Evolutionary conservation across 495 filamentous ascomycete species (phyloP), one percentile per base, ranked within the genome.

Genomic region (Tuber umbilicatum): DNA sequence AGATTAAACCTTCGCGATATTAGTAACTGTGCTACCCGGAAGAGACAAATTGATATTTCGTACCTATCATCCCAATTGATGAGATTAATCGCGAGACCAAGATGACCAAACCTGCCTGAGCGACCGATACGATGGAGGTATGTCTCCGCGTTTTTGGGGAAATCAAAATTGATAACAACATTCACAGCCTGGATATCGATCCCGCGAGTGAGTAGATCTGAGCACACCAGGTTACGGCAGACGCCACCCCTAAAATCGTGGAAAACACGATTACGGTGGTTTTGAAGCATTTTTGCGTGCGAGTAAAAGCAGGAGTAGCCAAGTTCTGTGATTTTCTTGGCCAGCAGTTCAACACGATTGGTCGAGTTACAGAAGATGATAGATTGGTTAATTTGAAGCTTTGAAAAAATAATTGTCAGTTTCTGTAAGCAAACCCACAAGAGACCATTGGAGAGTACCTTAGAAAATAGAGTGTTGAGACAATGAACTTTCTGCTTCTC

Each of bases 311-410:
- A 99, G 17, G 96, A 98, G 85, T 98, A 99, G 60, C 95, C 95
- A 73, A 99, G 88, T 83, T 99, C 95, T 21, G 96, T 98, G 82
- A 99, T 99, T 84, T 98, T 99, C 86, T 99, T 99, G 45, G 95
- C 95, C 31, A 99, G 88, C 27, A 99, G 86, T 83, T 99, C 95
- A 27, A 99, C 95, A 68, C 95, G 93, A 82, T 97, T 97, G 60
- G 95, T 98, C 60, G 96, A 98, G 83, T 99, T 99, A 87, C 95
- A 99, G 86, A 99, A 99, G 81, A 99, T 99, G 85, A 99, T 99
- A 70, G 96, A 98, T 86, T 99, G 95, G 84, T 99, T 99, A 85
- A 99, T 99, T 84, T 98, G 95, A 19, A 99, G 89, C 85, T 82
- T 68, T n/a, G 21, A 42, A 68, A 68, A 69, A 40, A 71, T 9